Percentiles rank a stretch among this genome's conserved stretches.
These are phyloP conservation scores for Candida verbasci DNA, from an alignment of 805 yeast genomes.

Conservation along the genomic window DNA sequence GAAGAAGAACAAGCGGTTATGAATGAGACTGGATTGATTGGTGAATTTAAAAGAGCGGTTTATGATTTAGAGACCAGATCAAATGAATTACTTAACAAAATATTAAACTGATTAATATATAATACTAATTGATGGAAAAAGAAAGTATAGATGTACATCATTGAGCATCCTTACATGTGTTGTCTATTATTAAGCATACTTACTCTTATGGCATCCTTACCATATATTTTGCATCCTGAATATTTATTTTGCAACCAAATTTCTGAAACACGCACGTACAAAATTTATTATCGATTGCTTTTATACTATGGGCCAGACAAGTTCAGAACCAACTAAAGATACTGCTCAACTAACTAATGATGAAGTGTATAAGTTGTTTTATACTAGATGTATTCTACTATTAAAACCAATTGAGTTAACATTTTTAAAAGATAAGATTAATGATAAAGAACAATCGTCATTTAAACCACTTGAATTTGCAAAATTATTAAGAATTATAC, in stretches of 20 bases:
- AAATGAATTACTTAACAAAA: conserved; percentile 22
- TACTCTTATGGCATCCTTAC: too few relatives aligned
- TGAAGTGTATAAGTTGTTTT: conserved; percentile 18
- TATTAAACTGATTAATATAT: conserved; percentile 11
- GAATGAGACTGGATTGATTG: conserved; percentile 16
- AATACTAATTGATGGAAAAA: too few relatives aligned
- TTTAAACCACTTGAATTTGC: conserved; percentile 18
- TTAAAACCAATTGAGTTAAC: conserved; percentile 18
- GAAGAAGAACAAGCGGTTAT: conserved; percentile 25
- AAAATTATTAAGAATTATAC: conserved; percentile 19
- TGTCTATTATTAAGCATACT: too few relatives aligned
- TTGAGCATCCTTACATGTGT: too few relatives aligned
- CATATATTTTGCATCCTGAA: too few relatives aligned
- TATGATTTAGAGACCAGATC: conserved; percentile 29
- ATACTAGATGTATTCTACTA: conserved; percentile 12
- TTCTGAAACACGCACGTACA: too few relatives aligned
- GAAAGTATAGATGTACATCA: too few relatives aligned
- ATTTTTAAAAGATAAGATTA: conserved; percentile 12
- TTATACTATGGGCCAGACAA: conserved; percentile 22
- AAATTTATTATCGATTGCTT: too few relatives aligned
- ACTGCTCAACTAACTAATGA: conserved; percentile 16
- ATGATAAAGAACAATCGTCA: conserved; percentile 8
- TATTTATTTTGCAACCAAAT: too few relatives aligned
- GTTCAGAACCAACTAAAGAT: conserved; percentile 4
- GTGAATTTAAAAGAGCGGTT: conserved; percentile 17